Evolutionary conservation across 2,329 filamentous ascomycete species (phyloP).

Genomic region (Seiridium unicorne): DNA sequence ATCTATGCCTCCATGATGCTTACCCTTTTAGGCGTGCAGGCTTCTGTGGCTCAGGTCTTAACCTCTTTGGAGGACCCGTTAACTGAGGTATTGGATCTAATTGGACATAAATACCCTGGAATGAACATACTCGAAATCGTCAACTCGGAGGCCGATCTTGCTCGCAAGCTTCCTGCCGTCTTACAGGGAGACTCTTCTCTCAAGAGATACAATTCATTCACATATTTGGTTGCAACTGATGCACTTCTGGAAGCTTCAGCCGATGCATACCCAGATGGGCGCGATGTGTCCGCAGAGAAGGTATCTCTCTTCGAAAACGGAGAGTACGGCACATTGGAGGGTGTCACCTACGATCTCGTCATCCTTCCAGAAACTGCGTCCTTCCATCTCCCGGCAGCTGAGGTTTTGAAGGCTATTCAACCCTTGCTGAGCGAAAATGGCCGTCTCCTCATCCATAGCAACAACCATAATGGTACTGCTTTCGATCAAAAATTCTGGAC

Average conservation of each 20-base stretch:
- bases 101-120: conserved; percentile 13
- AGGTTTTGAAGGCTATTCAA: conserved; percentile 9
- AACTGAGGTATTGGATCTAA: conserved; percentile 8
- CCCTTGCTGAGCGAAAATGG: conserved; percentile 9
- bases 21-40: background rate
- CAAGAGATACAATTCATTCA: conserved; percentile 9
- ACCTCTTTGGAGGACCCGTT: background rate
- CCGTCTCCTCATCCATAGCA: conserved; percentile 9
- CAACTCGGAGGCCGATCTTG: conserved; percentile 9
- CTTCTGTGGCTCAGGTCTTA: background rate
- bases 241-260: conserved; percentile 9
- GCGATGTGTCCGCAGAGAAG: conserved; percentile 10
- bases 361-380: conserved; percentile 10
- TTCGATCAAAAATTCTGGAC: background rate
- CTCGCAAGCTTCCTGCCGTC: conserved; percentile 7
- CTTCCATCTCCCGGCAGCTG: conserved; percentile 5
- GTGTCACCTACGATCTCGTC: conserved; percentile 9
- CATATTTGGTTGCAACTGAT: conserved; percentile 9
- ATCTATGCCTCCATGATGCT: conserved; percentile 12
- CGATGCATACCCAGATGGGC: conserved; percentile 7
- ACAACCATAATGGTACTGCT: background rate
- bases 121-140: conserved; percentile 13
- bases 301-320: conserved; percentile 7
- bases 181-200: conserved; percentile 10
- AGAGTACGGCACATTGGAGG: conserved; percentile 7